These are phyloP conservation scores for Kalmusia sp. DNA, from an alignment of 2,329 filamentous ascomycete species.

Conservation along the genomic window DNA sequence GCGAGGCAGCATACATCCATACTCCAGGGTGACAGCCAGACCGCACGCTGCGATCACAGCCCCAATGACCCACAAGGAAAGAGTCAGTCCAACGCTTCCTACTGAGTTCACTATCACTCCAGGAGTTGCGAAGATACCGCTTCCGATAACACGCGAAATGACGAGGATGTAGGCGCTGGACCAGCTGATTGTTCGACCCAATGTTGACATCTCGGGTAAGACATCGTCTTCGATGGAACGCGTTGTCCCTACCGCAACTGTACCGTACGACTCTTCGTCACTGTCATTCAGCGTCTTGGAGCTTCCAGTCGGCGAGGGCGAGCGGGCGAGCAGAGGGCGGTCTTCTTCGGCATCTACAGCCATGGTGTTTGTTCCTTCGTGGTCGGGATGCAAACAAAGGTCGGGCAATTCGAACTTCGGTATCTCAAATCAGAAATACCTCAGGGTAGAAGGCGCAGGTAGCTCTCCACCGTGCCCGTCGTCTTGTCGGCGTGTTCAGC, in stretches of 20 bases:
- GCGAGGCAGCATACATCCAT: conserved; percentile 73
- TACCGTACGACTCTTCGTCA: conserved; percentile 25
- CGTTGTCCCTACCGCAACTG: conserved; percentile 17
- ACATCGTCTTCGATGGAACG: conserved; percentile 63
- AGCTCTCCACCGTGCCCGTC: not conserved
- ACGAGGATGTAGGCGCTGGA: conserved; percentile 70
- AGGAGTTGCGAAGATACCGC: conserved; percentile 75
- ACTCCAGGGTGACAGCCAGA: conserved; percentile 69
- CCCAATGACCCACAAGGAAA: conserved; percentile 69
- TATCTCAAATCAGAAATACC: not conserved
- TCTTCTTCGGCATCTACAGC: conserved; percentile 20
- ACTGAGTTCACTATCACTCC: conserved; percentile 70
- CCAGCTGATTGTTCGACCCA: conserved; percentile 68
- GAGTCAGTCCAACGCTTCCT: conserved; percentile 69
- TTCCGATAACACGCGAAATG: conserved; percentile 72
- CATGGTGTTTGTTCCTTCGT: conserved; percentile 17
- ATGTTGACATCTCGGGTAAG: conserved; percentile 64
- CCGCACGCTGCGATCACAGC: conserved; percentile 68
- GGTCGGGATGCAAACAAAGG: not conserved
- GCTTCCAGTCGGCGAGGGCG: conserved; percentile 21
- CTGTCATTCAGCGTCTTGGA: conserved; percentile 22
- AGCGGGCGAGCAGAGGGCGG: conserved; percentile 28
- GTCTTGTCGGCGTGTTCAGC: not conserved
- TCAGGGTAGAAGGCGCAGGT: not conserved
- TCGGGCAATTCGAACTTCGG: conserved; percentile 3